phyloP scores from a whole-genome alignment of 2,329 filamentous ascomycete genomes.

The Zarea fungicola region DNA sequence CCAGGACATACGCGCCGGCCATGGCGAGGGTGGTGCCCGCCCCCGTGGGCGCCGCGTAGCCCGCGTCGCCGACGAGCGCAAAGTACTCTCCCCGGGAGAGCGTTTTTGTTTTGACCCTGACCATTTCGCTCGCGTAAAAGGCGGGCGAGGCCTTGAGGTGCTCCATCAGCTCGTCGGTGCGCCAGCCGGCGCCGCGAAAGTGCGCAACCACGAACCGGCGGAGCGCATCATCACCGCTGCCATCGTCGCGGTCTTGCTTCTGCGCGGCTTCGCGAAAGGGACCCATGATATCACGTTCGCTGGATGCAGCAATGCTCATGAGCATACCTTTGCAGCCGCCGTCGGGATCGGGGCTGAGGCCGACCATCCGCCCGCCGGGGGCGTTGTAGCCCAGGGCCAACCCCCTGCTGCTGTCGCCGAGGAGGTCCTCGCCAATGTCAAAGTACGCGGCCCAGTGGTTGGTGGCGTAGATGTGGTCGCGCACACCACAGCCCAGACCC shows the following conservation, averaged over 20 bases:
- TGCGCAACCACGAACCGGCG: not conserved
- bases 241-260: too few species aligned
- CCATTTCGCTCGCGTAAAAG: constrained; percentile 42
- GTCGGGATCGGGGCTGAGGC: constrained; percentile 27
- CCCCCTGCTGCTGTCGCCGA: constrained; percentile 30
- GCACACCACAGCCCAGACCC: constrained; percentile 33
- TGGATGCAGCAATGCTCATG: constrained; percentile 30
- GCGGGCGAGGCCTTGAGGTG: constrained; percentile 21
- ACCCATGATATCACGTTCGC: constrained; percentile 21
- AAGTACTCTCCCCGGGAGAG: constrained; percentile 35
- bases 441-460: constrained; percentile 40
- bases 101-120: constrained; percentile 36
- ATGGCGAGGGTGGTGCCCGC: constrained; percentile 42
- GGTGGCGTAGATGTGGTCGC: constrained; percentile 31
- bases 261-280: constrained; percentile 37
- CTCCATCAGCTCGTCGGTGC: constrained; percentile 2
- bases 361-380: constrained; percentile 33
- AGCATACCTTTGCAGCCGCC: constrained; percentile 28
- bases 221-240: not conserved
- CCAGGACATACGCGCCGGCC: constrained; percentile 45
- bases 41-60: constrained; percentile 39
- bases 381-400: constrained; percentile 33
- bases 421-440: constrained; percentile 32
- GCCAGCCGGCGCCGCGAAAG: constrained; percentile 3
- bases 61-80: constrained; percentile 47